Base-by-base conservation (phyloP, 1,139 yeast genomes). In the Pichia norvegensis region DNA sequence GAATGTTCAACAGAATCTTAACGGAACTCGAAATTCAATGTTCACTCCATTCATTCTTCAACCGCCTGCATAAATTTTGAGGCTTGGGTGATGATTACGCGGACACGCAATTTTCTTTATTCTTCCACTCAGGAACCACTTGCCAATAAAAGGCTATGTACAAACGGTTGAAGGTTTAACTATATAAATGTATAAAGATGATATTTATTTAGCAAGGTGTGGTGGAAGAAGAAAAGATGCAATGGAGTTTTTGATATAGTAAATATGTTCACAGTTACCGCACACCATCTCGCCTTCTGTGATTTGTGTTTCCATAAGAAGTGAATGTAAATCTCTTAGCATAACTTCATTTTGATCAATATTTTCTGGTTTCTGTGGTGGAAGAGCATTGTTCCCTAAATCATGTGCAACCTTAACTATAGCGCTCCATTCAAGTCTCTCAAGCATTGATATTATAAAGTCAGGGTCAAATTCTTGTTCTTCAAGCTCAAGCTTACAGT, bases 191-290 rank as follows among this genome's bases (percentile, higher is more conserved):
- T 16, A 31, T 7, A 6, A 1, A 16, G 20, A 16, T 4, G 6
- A 31, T 9, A 14, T 9, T 33, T 40, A 44, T 42, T 60, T 76
- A 9, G 84, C 86, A 56, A 92, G 73, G 64, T 92, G 97, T 19
- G 98, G 97, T 40, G 98, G 97, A 45, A 92, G 74, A 51, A 92
- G 70, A 66, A 92, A 85, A 71, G 92, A 92, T 42, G 99, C 97
- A 57, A 92, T 88, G 48, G 92, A 79, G 70, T 88, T 90, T 67
- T 90, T 90, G 67, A 92, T 85, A 67, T 83, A 79, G 67, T 90
- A 94, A 16, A 85, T 72, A 63, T 92, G 97, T 1, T 78, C 81
- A 64, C 99, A 92, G 66, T 81, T 83, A 27, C 77, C 73, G 64
- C 99, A 92, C 17, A 72, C 70, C 97, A 92, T 88, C 58, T 81